Evolutionary conservation across 208 protist species (phyloP).

Genomic region (Vickermania spadyakhi): DNA sequence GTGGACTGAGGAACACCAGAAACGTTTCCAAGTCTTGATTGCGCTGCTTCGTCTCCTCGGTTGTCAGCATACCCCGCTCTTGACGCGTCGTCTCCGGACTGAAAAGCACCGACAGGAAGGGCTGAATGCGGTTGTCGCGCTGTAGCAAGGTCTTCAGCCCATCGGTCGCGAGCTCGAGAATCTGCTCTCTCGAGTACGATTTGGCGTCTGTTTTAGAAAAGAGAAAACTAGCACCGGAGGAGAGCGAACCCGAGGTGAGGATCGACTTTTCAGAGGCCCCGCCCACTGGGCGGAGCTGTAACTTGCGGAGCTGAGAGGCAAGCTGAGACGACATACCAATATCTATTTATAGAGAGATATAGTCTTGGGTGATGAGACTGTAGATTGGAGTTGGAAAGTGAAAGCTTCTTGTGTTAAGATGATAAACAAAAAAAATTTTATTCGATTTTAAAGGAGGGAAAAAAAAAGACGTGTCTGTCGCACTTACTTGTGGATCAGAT

Average conservation of each 20-base stretch:
- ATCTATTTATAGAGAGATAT: no score
- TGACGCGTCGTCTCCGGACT: constrained; percentile 37
- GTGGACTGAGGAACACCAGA: constrained; percentile 68
- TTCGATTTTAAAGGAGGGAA: no score
- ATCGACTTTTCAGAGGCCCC: constrained; percentile 35
- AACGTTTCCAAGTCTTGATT: constrained; percentile 48
- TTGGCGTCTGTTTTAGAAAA: constrained; percentile 62
- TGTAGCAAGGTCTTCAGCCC: constrained; percentile 63
- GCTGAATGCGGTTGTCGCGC: constrained; percentile 77
- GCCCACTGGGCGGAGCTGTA: constrained; percentile 56
- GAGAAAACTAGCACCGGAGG: constrained; percentile 53
- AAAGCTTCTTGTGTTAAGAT: no score
- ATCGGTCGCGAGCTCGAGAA: constrained; percentile 64
- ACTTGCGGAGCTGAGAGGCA: constrained; percentile 60
- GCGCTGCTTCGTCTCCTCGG: constrained; percentile 23
- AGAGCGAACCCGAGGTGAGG: neutral
- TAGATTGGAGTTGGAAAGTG: no score
- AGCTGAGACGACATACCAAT: constrained; percentile 57
- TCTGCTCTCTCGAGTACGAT: constrained; percentile 76
- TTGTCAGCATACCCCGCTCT: constrained; percentile 53
- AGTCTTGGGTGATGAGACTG: no score
- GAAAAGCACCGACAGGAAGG: constrained; percentile 64
- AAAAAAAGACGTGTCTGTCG: no score
- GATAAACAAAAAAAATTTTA: no score
- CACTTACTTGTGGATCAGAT: no score